Percentiles rank a stretch among this genome's conserved stretches.
Evolutionary conservation across 164 flowering plant species (phyloP).

Genomic region (Vitis labrusca): DNA sequence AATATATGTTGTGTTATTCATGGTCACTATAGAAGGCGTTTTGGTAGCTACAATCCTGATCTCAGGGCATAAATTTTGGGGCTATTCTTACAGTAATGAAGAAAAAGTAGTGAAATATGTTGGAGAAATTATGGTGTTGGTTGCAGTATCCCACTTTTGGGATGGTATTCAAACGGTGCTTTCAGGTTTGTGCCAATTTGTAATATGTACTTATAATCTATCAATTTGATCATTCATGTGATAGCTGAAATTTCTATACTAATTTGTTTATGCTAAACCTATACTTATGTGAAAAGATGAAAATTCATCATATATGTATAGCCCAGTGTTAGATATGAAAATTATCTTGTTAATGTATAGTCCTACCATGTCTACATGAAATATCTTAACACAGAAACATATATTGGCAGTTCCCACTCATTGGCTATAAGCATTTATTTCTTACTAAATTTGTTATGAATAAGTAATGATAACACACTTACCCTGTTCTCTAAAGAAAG

Average conservation of each 20-base stretch:
- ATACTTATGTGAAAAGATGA: too few relatives aligned
- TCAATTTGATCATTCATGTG: background rate
- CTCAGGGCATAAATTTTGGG: constrained; percentile 21
- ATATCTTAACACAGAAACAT: too few relatives aligned
- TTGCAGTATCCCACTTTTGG: constrained; percentile 24
- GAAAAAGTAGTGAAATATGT: constrained; percentile 25
- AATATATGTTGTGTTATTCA: constrained; percentile 13
- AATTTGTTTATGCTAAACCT: too few relatives aligned
- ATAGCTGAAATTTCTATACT: background rate
- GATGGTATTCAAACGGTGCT: constrained; percentile 34
- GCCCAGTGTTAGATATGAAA: too few relatives aligned
- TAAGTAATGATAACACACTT: too few relatives aligned
- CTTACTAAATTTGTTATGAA: too few relatives aligned
- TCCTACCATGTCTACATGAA: too few relatives aligned
- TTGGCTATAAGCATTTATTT: too few relatives aligned
- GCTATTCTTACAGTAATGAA: constrained; percentile 29
- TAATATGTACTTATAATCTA: background rate
- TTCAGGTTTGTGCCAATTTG: constrained; percentile 18
- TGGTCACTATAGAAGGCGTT: constrained; percentile 23
- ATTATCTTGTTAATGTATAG: too few relatives aligned
- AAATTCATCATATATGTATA: too few relatives aligned
- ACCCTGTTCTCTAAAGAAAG: background rate
- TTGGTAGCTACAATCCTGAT: constrained; percentile 19
- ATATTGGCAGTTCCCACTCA: too few relatives aligned
- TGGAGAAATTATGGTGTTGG: constrained; percentile 20